phyloP scores from a whole-genome alignment of 2,329 filamentous ascomycete genomes.

The Penicillium janthinellum region DNA sequence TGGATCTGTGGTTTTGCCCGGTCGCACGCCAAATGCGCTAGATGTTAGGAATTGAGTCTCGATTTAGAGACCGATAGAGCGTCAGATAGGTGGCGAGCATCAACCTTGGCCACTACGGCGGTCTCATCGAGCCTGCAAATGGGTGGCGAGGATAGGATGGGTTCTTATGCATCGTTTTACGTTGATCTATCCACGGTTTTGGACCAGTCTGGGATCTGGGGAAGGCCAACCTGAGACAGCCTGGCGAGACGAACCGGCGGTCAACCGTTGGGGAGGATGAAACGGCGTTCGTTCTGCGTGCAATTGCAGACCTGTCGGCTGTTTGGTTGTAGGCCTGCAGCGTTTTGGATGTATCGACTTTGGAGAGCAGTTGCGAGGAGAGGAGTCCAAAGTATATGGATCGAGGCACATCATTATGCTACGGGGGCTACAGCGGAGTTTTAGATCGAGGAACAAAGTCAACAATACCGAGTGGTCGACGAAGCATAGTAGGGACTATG shows the following conservation, averaged over 20 bases:
- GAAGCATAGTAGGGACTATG: not conserved
- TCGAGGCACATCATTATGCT: not conserved
- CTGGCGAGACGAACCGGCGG: not conserved
- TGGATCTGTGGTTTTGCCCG: not conserved
- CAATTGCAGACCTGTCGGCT: not conserved
- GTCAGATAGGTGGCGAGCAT: not conserved
- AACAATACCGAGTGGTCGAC: not conserved
- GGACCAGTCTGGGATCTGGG: not conserved
- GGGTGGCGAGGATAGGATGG: constrained; percentile 1
- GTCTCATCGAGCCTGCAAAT: not conserved
- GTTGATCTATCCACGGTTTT: not conserved
- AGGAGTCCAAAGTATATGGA: not conserved
- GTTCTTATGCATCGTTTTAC: not conserved
- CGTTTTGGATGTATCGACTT: constrained; percentile 6
- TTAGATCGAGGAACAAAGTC: not conserved
- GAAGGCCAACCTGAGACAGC: not conserved
- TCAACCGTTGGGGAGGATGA: constrained; percentile 6
- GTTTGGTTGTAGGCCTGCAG: not conserved
- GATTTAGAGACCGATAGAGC: not conserved
- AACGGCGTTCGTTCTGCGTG: constrained; percentile 1
- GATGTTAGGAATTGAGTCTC: not conserved
- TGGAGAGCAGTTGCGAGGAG: not conserved
- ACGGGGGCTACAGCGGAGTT: too few relatives aligned
- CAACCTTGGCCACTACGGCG: not conserved
- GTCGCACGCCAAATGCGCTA: not conserved